Conservation (phyloP, 805 yeast genomes). For the Barnettozyma salicaria region DNA sequence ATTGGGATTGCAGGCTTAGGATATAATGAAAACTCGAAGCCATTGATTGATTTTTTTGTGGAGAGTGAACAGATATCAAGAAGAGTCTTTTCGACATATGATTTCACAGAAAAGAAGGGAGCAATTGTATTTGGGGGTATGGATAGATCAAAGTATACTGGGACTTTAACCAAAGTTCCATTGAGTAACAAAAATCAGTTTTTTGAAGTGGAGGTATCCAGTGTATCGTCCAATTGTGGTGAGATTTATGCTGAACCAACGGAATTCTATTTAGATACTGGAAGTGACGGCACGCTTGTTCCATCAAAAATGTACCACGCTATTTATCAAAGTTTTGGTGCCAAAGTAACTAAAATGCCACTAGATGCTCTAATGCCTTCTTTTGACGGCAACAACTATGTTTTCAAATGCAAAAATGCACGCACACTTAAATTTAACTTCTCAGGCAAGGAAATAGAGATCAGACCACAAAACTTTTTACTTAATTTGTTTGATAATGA, state of each 20-base stretch:
- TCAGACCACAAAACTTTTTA: slow-evolving; percentile 11
- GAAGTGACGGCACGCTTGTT: slow-evolving; percentile 12
- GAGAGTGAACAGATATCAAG: slow-evolving; percentile 7
- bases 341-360: slow-evolving; percentile 15
- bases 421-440: slow-evolving; percentile 13
- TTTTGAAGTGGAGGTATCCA: slow-evolving; percentile 9
- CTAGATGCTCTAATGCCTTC: slow-evolving; percentile 17
- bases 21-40: not conserved
- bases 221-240: slow-evolving; percentile 16
- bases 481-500: too few relatives aligned
- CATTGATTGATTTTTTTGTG: slow-evolving; percentile 4
- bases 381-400: slow-evolving; percentile 32
- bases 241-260: slow-evolving; percentile 1
- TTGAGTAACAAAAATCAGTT: not conserved
- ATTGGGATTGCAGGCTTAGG: slow-evolving; percentile 15
- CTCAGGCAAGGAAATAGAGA: slow-evolving; percentile 13
- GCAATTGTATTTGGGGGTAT: slow-evolving; percentile 22
- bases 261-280: slow-evolving; percentile 19
- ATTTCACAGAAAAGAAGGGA: slow-evolving; percentile 10
- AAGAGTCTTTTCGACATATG: slow-evolving; percentile 11
- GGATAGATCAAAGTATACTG: slow-evolving; percentile 15
- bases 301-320: slow-evolving; percentile 10
- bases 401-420: slow-evolving; percentile 22
- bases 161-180: slow-evolving; percentile 13
- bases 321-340: slow-evolving; percentile 17